Base-by-base conservation (phyloP, 2,329 filamentous ascomycete species). In the Penicillium olsonii region DNA sequence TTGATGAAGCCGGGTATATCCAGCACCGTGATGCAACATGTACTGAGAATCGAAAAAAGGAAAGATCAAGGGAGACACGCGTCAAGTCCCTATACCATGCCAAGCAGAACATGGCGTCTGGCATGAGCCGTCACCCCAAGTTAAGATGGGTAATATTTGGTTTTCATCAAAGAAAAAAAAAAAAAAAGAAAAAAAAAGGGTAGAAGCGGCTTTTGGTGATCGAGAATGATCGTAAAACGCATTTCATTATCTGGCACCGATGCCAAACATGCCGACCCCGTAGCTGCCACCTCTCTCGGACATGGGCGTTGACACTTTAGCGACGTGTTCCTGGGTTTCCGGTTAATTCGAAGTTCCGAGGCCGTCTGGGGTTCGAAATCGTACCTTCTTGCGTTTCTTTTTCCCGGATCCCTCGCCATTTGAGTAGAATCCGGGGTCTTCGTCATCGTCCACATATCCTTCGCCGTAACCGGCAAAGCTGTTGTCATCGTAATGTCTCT, bases 391-490 rank as follows among this genome's bases (percentile, higher is more conserved):
- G 53, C 75, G 71, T 63, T 74, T 76, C 63, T 76, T 77, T 58
- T 75, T 76, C 27, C 68, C 68, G 37, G 66, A 60, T 49, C 71
- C 73, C 50, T 73, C 72, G 50, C 68, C 63, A 45, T 74, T 75
- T 37, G 74, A 75, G 53, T 75, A 74, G 38, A 74, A 69, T 29
- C 66, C 69, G 24, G 60, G 62, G 19, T 75, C 74, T 40, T 71
- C 69, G 50, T 78, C 76, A 48, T 76, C 74, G 62, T 79, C 76
- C 19, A 73, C 71, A 59, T 69, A 78, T 17, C 76, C 76, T 68
- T 78, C 75, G 44, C 74, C 76, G 53, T 79, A 78, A 2, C 76
- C 76, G 45, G 75, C 74, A 61, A 77, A 79, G 57, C 75, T 78
- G 53, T 74, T 73, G 39, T 79, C 76, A 56, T 75, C 74, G 56